phyloP scores from a whole-genome alignment of 2,329 filamentous ascomycete species.

The Sclerotinia glacialis region DNA sequence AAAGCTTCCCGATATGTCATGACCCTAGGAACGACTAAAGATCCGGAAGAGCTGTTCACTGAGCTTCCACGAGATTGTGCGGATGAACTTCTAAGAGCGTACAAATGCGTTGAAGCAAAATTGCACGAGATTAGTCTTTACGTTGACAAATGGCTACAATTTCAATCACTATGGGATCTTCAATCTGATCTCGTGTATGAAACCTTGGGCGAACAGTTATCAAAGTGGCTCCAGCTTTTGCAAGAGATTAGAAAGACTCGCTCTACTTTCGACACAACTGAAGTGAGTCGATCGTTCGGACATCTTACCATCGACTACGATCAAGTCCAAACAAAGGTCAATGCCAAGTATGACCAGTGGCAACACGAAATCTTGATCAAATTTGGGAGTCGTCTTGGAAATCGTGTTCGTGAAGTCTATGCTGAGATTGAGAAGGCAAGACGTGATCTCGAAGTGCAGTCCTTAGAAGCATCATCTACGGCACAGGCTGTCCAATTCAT shows the following conservation, averaged over 20 bases:
- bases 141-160: conserved; percentile 97
- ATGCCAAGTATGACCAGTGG: conserved; percentile 99
- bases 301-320: conserved; percentile 97
- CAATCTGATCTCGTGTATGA: conserved; percentile 96
- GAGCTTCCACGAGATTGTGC: conserved; percentile 83
- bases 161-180: conserved; percentile 97
- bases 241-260: conserved; percentile 95
- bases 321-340: conserved; percentile 97
- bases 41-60: conserved; percentile 71
- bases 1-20: conserved; percentile 96
- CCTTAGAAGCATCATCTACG: conserved; percentile 89
- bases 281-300: conserved; percentile 88
- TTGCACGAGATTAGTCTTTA: conserved; percentile 76
- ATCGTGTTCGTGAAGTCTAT: conserved; percentile 87
- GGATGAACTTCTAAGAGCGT: conserved; percentile 73
- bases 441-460: conserved; percentile 85
- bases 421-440: conserved; percentile 88
- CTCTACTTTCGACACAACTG: conserved; percentile 94
- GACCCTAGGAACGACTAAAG: conserved; percentile 65
- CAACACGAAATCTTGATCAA: conserved; percentile 95
- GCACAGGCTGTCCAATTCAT: conserved; percentile 98
- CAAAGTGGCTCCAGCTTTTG: conserved; percentile 90
- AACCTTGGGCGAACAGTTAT: conserved; percentile 83
- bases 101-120: conserved; percentile 79
- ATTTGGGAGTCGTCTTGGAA: conserved; percentile 85